These are phyloP conservation scores for Triglochin maritima DNA, from an alignment of 106 monocot genomes.

Conservation along the genomic window DNA sequence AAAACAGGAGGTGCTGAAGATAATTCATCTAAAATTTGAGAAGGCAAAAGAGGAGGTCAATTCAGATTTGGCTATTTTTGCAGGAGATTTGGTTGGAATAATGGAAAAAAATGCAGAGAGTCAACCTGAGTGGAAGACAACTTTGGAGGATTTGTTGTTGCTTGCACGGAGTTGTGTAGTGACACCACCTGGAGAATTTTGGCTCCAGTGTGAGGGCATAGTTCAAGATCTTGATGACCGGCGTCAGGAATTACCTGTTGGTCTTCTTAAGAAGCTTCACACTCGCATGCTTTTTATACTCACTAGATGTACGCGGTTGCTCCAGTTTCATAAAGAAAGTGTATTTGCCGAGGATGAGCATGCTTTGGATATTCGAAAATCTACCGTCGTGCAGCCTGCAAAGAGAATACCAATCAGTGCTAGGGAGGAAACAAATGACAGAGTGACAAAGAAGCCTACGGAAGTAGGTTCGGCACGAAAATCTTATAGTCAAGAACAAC, in stretches of 20 bases:
- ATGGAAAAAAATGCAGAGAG: slow-evolving; percentile 79
- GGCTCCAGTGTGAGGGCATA: slow-evolving; percentile 96
- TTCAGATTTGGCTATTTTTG: slow-evolving; percentile 78
- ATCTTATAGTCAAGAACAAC: slow-evolving; percentile 88
- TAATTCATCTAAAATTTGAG: slow-evolving; percentile 80
- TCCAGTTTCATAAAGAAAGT: slow-evolving; percentile 91
- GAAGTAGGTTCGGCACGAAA: slow-evolving; percentile 57
- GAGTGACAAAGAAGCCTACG: slow-evolving; percentile 15
- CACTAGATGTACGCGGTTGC: slow-evolving; percentile 82
- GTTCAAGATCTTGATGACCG: slow-evolving; percentile 95
- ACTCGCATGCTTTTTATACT: slow-evolving; percentile 94
- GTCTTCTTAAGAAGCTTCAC: slow-evolving; percentile 83
- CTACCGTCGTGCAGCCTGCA: slow-evolving; percentile 40
- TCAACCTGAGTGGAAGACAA: slow-evolving; percentile 90
- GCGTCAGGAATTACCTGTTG: slow-evolving; percentile 73
- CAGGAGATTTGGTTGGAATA: slow-evolving; percentile 77
- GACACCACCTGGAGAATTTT: slow-evolving; percentile 78
- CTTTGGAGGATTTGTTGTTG: slow-evolving; percentile 71
- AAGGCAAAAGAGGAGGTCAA: slow-evolving; percentile 98
- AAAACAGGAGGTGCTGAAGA: slow-evolving; percentile 65
- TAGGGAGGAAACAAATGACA: slow-evolving; percentile 25
- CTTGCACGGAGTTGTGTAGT: slow-evolving; percentile 74
- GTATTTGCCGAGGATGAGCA: slow-evolving; percentile 72
- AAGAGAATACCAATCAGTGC: slow-evolving; percentile 16
- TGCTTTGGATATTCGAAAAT: slow-evolving; percentile 32